These are phyloP conservation scores for Ceratonia siliqua DNA, from an alignment of 306 rosid genomes.

Conservation along the genomic window DNA sequence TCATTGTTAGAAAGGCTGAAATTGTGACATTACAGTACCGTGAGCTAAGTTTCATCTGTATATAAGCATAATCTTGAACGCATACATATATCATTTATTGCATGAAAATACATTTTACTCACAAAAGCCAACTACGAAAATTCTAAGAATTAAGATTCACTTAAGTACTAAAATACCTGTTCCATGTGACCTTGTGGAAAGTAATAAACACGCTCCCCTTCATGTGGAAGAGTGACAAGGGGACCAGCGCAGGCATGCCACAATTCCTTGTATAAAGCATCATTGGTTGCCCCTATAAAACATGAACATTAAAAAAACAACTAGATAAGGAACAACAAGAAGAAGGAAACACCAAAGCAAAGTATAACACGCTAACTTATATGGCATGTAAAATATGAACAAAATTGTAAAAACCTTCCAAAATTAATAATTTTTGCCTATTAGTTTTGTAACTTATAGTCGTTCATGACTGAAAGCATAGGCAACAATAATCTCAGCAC, in stretches of 20 bases:
- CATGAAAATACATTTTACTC: neutral
- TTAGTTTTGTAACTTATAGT: neutral
- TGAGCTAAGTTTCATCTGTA: neutral
- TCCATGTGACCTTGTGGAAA: slow-evolving; percentile 99
- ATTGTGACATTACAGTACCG: neutral
- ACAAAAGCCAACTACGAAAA: neutral
- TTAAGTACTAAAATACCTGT: slow-evolving; percentile 55
- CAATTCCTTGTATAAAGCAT: slow-evolving; percentile 88
- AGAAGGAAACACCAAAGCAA: neutral
- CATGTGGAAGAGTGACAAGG: slow-evolving; percentile 89
- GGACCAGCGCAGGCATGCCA: slow-evolving; percentile 99
- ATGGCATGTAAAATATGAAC: neutral
- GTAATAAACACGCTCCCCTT: slow-evolving; percentile 92
- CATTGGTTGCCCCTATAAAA: slow-evolving; percentile 55
- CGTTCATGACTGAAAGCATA: neutral
- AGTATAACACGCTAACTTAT: neutral
- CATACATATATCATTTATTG: neutral
- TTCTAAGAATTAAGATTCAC: neutral
- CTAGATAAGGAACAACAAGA: neutral
- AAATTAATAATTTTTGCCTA: neutral
- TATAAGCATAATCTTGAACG: neutral
- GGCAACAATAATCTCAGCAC: neutral
- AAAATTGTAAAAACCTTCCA: neutral
- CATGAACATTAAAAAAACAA: slow-evolving; percentile 16
- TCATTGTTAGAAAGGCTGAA: neutral